phyloP scores from a whole-genome alignment of 495 filamentous ascomycete species.

The Peziza echinospora region DNA sequence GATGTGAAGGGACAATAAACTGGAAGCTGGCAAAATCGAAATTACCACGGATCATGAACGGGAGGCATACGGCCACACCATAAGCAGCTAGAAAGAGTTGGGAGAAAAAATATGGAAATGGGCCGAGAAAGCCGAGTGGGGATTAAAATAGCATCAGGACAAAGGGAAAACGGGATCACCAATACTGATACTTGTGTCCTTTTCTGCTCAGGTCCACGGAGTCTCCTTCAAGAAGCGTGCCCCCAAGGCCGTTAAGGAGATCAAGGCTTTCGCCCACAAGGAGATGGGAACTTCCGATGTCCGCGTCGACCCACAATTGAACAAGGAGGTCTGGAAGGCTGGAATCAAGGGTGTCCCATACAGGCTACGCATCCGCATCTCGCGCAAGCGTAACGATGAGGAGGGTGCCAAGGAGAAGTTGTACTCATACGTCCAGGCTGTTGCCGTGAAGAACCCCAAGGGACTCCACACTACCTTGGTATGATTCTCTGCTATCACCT shows the following conservation, averaged over 20 bases:
- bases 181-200: no score
- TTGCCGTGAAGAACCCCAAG: constrained; percentile 98
- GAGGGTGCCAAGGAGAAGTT: constrained; percentile 96
- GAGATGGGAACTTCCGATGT: constrained; percentile 98
- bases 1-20: background rate
- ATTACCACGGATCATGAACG: no score
- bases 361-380: constrained; percentile 92
- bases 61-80: no score
- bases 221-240: constrained; percentile 99
- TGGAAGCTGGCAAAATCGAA: background rate
- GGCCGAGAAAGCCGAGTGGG: no score
- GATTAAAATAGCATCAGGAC: no score
- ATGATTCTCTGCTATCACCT: background rate
- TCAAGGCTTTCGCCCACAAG: constrained; percentile 70
- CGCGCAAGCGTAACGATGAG: constrained; percentile 98
- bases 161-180: no score
- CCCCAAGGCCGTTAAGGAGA: constrained; percentile 96
- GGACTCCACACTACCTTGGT: constrained; percentile 75
- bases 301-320: constrained; percentile 89
- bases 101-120: no score
- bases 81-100: no score
- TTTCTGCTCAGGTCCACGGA: constrained; percentile 53
- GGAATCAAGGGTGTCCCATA: constrained; percentile 96
- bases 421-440: constrained; percentile 96
- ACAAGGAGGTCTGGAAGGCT: constrained; percentile 99